phyloP scores from a whole-genome alignment of 768 basidiomycete species.

The Lentinula boryana region DNA sequence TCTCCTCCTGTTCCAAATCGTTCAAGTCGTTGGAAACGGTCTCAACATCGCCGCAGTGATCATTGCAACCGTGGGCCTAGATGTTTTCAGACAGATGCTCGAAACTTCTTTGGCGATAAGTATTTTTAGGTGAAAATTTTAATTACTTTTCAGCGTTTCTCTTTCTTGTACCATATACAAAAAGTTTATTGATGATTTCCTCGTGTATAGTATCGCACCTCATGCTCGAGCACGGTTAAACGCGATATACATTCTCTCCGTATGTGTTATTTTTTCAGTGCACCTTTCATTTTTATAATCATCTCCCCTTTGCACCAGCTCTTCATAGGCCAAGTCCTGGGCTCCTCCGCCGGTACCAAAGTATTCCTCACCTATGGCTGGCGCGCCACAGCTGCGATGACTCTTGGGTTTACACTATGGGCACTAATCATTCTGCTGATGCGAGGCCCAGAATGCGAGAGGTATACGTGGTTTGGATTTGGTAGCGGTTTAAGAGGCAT shows the following conservation, averaged over 20 bases:
- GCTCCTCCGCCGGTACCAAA: conserved; percentile 47
- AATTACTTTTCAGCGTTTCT: background rate
- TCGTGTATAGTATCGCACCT: conserved; percentile 1
- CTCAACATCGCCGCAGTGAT: conserved; percentile 67
- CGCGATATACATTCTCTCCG: conserved; percentile 39
- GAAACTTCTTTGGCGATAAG: conserved; percentile 43
- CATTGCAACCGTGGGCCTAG: conserved; percentile 6
- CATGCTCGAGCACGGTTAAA: conserved; percentile 33
- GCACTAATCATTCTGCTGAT: conserved; percentile 36
- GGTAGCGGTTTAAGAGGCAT: conserved; percentile 17
- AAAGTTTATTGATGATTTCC: background rate
- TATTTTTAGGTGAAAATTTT: conserved; percentile 17
- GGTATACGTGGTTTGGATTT: conserved; percentile 30
- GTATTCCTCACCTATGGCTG: conserved; percentile 49
- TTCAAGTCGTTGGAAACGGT: conserved; percentile 68
- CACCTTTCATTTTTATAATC: background rate
- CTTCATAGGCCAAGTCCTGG: conserved; percentile 57
- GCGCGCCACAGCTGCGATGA: conserved; percentile 39
- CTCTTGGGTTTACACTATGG: conserved; percentile 35
- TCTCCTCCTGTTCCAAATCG: conserved; percentile 45
- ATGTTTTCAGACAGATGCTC: conserved; percentile 31
- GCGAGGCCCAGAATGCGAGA: conserved; percentile 42
- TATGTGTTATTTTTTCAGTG: background rate
- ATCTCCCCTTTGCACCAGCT: conserved; percentile 23
- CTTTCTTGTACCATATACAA: background rate